Conservation (phyloP, 768 basidiomycete genomes). For the Pleurotus citrinopileatus region DNA sequence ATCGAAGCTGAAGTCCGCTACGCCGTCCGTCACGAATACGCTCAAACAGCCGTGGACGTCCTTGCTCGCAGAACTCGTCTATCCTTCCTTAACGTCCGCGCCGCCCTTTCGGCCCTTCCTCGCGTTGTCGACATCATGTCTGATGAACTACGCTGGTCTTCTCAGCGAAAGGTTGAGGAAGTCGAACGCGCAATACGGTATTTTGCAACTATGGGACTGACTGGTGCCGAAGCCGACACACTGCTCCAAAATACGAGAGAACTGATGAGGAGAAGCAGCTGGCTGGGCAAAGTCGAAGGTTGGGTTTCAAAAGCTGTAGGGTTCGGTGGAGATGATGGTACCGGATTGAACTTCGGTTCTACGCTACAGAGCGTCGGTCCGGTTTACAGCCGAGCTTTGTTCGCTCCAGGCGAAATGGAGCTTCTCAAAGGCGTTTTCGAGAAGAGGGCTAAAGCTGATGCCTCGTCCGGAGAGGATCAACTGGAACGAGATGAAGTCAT, state of each 20-base stretch:
- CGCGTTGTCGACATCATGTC: constrained; percentile 90
- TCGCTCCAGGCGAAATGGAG: constrained; percentile 42
- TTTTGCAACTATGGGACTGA: constrained; percentile 84
- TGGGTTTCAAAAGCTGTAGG: constrained; percentile 30
- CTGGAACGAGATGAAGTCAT: constrained; percentile 38
- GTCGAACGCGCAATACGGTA: constrained; percentile 58
- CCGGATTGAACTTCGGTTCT: not conserved
- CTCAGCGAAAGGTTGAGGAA: constrained; percentile 55
- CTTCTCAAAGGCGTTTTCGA: constrained; percentile 38
- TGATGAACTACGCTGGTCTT: constrained; percentile 77
- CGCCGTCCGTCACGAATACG: constrained; percentile 88
- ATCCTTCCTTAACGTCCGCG: constrained; percentile 88
- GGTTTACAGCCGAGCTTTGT: constrained; percentile 37
- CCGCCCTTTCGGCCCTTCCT: constrained; percentile 81
- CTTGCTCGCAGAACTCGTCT: constrained; percentile 89
- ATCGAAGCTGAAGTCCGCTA: constrained; percentile 94
- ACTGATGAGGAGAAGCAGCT: constrained; percentile 13
- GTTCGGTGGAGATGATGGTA: constrained; percentile 40
- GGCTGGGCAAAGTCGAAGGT: constrained; percentile 18
- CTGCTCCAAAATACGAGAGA: constrained; percentile 20
- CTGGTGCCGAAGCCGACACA: constrained; percentile 40
- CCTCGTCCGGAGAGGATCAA: constrained; percentile 22
- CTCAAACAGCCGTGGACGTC: constrained; percentile 88
- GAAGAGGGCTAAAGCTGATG: constrained; percentile 20
- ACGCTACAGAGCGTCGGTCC: constrained; percentile 14